Percentiles rank a stretch among this genome's conserved stretches.
Evolutionary conservation across 169 alveolate species (phyloP).

Genomic region (Plasmodium cynomolgi): DNA sequence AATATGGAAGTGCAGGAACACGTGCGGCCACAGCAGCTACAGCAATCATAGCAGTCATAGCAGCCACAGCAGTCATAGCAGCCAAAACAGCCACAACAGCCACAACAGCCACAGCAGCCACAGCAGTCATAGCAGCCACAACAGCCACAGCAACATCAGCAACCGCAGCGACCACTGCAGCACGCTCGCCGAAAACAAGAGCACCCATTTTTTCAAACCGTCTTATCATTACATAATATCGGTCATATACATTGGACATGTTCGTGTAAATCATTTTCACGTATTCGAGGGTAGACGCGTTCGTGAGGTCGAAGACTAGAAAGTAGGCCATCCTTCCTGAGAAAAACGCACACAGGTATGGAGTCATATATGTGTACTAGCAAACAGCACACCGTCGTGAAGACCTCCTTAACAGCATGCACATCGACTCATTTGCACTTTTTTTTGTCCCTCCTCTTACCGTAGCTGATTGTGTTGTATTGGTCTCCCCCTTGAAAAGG

Average conservation of each 20-base stretch:
- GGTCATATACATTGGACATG: constrained; percentile 46
- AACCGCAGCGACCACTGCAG: not conserved
- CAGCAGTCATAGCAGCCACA: no score
- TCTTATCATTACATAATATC: constrained; percentile 17
- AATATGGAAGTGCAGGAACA: not conserved
- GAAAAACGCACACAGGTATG: not conserved
- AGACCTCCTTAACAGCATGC: not conserved
- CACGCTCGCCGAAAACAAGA: not conserved
- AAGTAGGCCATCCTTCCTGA: constrained; percentile 75
- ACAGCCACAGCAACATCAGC: not conserved
- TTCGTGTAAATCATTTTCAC: constrained; percentile 45
- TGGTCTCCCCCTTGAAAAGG: constrained; percentile 27
- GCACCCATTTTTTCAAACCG: not conserved
- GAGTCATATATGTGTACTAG: not conserved
- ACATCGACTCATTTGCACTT: not conserved
- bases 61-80: not conserved
- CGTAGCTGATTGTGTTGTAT: constrained; percentile 63
- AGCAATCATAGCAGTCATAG: no score
- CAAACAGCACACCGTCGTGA: not conserved
- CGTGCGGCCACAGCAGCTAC: not conserved
- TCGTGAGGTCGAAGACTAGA: constrained; percentile 64
- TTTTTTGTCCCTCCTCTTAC: constrained; percentile 6
- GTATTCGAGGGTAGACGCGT: constrained; percentile 61
- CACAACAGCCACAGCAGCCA: not conserved
- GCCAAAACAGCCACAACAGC: not conserved